Percentiles rank a stretch among this genome's conserved stretches.
These are phyloP conservation scores for Picea glauca DNA, from an alignment of 75 land plant genomes.

Conservation along the genomic window DNA sequence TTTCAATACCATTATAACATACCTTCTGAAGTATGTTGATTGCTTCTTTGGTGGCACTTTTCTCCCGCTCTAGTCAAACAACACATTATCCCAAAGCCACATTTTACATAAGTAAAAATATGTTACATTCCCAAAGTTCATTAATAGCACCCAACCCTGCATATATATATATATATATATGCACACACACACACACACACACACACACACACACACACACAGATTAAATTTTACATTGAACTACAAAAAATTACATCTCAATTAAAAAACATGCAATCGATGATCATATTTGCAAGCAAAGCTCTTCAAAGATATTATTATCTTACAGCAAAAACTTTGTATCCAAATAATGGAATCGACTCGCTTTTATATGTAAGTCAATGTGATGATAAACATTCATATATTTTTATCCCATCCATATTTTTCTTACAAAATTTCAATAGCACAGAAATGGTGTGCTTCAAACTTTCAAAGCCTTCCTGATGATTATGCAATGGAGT, in stretches of 20 bases:
- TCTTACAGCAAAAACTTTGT: too few species aligned
- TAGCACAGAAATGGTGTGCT: too few species aligned
- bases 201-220: not conserved
- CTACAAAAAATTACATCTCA: not conserved
- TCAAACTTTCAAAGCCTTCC: too few species aligned
- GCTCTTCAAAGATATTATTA: too few species aligned
- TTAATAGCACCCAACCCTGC: too few species aligned
- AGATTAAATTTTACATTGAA: not conserved
- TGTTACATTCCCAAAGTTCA: not conserved
- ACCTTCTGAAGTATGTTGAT: conserved; percentile 67
- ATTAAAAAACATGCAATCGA: not conserved
- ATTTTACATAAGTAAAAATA: conserved; percentile 1
- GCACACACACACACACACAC: too few species aligned
- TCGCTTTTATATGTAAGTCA: too few species aligned
- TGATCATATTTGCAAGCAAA: not conserved
- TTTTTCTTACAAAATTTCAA: too few species aligned
- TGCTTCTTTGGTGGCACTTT: conserved; percentile 92
- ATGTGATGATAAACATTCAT: too few species aligned
- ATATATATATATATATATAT: not conserved
- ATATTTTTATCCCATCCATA: too few species aligned
- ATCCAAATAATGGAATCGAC: too few species aligned
- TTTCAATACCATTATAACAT: not conserved
- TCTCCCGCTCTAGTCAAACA: conserved; percentile 50
- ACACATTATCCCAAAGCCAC: not conserved
- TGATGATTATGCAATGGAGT: too few species aligned